Evolutionary conservation across 768 basidiomycete genomes (phyloP).

Genomic region (Dictyophora rubrovolvata): DNA sequence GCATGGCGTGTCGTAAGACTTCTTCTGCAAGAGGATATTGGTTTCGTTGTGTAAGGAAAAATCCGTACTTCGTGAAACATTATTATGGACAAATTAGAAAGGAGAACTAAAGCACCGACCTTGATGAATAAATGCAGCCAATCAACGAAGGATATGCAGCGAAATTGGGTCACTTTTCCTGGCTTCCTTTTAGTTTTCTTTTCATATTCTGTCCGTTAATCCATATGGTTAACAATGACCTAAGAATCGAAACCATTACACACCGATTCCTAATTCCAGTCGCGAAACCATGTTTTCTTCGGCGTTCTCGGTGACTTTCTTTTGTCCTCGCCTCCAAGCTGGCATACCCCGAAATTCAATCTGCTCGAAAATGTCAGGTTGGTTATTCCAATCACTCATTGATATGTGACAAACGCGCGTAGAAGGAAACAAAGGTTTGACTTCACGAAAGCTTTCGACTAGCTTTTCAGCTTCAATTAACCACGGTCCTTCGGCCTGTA

Average conservation of each 20-base stretch:
- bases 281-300: conserved; percentile 68
- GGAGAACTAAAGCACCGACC: conserved; percentile 34
- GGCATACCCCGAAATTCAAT: conserved; percentile 56
- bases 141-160: conserved; percentile 71
- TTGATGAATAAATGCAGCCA: conserved; percentile 85
- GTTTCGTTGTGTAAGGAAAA: conserved; percentile 52
- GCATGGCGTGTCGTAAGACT: conserved; percentile 60
- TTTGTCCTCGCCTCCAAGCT: conserved; percentile 24
- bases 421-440: conserved; percentile 70
- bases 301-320: conserved; percentile 35
- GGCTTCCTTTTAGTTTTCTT: conserved; percentile 33
- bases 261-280: conserved; percentile 67
- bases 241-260: conserved; percentile 9
- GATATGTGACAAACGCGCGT: conserved; percentile 40
- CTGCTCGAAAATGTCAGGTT: conserved; percentile 2
- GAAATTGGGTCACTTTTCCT: conserved; percentile 56
- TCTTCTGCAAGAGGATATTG: conserved; percentile 64
- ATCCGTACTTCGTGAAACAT: conserved; percentile 48
- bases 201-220: conserved; percentile 41
- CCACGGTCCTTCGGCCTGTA: conserved; percentile 60
- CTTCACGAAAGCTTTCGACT: conserved; percentile 83
- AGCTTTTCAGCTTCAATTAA: conserved; percentile 75
- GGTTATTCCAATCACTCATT: not conserved
- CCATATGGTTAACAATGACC: not conserved
- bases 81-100: not conserved